phyloP scores from a whole-genome alignment of 2,329 filamentous ascomycete genomes.

The Aspergillus sp. region DNA sequence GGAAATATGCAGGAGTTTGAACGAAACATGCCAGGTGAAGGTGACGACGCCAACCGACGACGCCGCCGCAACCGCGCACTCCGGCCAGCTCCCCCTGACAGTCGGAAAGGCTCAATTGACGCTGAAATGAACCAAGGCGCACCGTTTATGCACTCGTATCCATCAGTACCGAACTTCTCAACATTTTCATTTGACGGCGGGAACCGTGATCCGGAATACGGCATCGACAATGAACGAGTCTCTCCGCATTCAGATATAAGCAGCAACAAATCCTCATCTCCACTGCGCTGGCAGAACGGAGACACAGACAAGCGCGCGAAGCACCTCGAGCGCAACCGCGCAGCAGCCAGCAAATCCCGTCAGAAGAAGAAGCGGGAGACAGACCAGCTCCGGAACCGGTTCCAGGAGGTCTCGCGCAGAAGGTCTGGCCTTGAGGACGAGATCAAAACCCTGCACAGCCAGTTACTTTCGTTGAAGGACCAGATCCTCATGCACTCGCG shows the following conservation, averaged over 20 bases:
- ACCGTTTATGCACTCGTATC: neutral
- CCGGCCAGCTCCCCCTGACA: neutral
- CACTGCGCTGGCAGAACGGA: neutral
- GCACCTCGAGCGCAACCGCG: slow-evolving; percentile 59
- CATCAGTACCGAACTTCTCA: neutral
- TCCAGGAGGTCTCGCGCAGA: slow-evolving; percentile 35
- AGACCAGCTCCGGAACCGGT: slow-evolving; percentile 48
- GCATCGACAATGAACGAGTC: neutral
- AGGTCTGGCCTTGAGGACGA: slow-evolving; percentile 32
- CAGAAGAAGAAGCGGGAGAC: slow-evolving; percentile 63
- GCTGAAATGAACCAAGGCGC: neutral
- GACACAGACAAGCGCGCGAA: slow-evolving; percentile 43
- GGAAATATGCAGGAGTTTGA: neutral
- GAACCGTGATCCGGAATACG: neutral
- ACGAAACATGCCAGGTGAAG: neutral
- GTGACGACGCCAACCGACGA: neutral
- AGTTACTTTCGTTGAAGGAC: slow-evolving; percentile 41
- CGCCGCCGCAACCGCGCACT: neutral
- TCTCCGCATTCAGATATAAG: neutral
- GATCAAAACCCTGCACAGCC: slow-evolving; percentile 35
- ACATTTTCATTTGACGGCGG: neutral
- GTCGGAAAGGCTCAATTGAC: neutral
- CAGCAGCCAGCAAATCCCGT: slow-evolving; percentile 61
- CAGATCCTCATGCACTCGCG: slow-evolving; percentile 41
- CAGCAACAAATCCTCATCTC: slow-evolving; percentile 2